Evolutionary conservation across 805 yeast species (phyloP), one percentile per base, ranked within the genome.

Genomic region (Jamesozyma rosinii): DNA sequence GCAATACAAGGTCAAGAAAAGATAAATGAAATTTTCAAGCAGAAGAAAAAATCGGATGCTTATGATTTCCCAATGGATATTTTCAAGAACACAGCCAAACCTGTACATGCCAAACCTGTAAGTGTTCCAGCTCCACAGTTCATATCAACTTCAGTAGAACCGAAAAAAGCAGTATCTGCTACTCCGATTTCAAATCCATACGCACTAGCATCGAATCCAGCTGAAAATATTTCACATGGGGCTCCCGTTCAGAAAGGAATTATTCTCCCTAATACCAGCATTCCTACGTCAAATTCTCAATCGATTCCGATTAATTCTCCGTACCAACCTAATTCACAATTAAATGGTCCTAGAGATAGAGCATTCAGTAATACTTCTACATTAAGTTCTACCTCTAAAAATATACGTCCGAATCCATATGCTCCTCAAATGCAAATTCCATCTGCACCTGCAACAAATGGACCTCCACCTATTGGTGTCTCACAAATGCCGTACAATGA

Each of bases 31-130:
- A 55, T 76, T 15, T 68, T 66, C 42, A 63, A 61, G n/a, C 66
- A 67, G 33, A 79, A 79, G 58, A 72, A 74, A 52, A 79, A 77
- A 56, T 74, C 80, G n/a, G 86, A 81, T 63, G 87, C 88, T 0
- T 83, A 81, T 52, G 92, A 83, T 54, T 81, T 83, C 53, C 90
- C 90, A 1, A 64, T 68, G 18, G 76, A 70, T 37, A 57, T 83
- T 36, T 62, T 81, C 11, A 63, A 71, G 1, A 67, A 65, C 19
- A 67, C 54, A 53, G 48, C 43, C 47, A 57, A 52, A 32, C 51
- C 50, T 35, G 66, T 44, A 48, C 68, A 58, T 65, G 74, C 54
- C 53, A 72, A 49, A 49, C 71, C 58, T 37, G 75, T 55, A 4
- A 45, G 52, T 17, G 51, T 62, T 6, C 48, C 49, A 9, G 26